These are phyloP conservation scores for Anacardium occidentale DNA, from an alignment of 345 rosid species.

Conservation along the genomic window DNA sequence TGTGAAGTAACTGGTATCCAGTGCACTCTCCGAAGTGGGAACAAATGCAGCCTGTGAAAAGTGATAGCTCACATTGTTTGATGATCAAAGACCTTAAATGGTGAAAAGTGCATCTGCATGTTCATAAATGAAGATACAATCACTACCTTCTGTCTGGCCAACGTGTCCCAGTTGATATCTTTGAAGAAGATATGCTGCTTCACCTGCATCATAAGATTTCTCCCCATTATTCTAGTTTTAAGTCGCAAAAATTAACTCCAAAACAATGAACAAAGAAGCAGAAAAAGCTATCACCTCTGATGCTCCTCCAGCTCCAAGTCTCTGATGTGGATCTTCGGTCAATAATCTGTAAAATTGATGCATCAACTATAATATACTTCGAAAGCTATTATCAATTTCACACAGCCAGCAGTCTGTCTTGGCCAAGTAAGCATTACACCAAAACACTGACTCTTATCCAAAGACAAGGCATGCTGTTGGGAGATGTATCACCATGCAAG, in stretches of 20 bases:
- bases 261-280: not conserved
- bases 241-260: not conserved
- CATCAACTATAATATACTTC: not conserved
- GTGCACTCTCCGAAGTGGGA: constrained; percentile 88
- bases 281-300: constrained; percentile 58
- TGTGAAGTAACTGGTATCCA: constrained; percentile 97
- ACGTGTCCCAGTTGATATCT: constrained; percentile 94
- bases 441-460: no score
- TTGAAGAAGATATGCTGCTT: constrained; percentile 90
- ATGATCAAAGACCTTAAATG: constrained; percentile 2
- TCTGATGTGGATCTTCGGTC: constrained; percentile 95
- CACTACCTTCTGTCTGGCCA: constrained; percentile 91
- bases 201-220: constrained; percentile 52
- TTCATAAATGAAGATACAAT: constrained; percentile 7
- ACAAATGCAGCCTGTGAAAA: constrained; percentile 87
- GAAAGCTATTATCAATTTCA: constrained; percentile 6
- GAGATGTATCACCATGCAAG: no score
- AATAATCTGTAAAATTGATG: constrained; percentile 56
- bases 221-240: constrained; percentile 14
- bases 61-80: constrained; percentile 17
- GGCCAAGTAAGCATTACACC: not conserved
- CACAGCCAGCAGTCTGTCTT: not conserved
- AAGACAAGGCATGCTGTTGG: constrained; percentile 6
- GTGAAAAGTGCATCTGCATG: not conserved
- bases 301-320: constrained; percentile 97